Base-by-base conservation (phyloP, 139 green algal species). In the Desmodesmus armatus region DNA sequence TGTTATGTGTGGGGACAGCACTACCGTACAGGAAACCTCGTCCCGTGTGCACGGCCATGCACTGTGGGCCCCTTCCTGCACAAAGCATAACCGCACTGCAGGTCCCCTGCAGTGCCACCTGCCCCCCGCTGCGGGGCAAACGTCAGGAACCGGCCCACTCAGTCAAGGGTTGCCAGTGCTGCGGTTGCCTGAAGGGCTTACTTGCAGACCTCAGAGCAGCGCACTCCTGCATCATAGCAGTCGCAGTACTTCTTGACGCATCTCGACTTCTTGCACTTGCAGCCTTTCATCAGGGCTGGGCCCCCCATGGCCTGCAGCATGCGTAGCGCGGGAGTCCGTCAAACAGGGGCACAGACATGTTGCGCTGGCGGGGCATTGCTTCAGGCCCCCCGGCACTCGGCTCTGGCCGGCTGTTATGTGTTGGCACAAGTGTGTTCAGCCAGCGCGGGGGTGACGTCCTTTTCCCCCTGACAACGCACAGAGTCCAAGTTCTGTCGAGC, bases 161-260 rank as follows among this genome's bases (percentile, higher is more conserved):
- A 15, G 35, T 6, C 7, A 62, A 27, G 77, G 43, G 3, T 58
- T 31, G 35, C 41, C 5, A 17, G 25, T 13, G 51, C 13, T 9
- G 17, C 19, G 78, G n/a, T n/a, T n/a, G n/a, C n/a, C 33, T 21
- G 31, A 51, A 31, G 27, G 17, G 11, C 78, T 82, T 77, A 96
- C 88, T 86, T 89, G 93, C 93, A 96, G 47, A 88, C 79, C n/a
- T 81, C 73, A 25, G 88, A 91, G 89, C 93, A 96, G 51, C 63
- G 70, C 15, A 95, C 88, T 17, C 71, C 33, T 5, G 85, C 88
- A 53, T 95, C 92, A 79, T 90, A 95, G 88, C 93, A 96, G 80
- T 96, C 93, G 80, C 93, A 96, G 78, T 96, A 95, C 85, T 92
- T 92, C 73, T 94, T 94, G 19, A 91, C 82, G 74, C 91, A 94